These are phyloP conservation scores for Polytrichum formosum DNA, from an alignment of 225 moss, liverwort and hornwort genomes.

Conservation along the genomic window DNA sequence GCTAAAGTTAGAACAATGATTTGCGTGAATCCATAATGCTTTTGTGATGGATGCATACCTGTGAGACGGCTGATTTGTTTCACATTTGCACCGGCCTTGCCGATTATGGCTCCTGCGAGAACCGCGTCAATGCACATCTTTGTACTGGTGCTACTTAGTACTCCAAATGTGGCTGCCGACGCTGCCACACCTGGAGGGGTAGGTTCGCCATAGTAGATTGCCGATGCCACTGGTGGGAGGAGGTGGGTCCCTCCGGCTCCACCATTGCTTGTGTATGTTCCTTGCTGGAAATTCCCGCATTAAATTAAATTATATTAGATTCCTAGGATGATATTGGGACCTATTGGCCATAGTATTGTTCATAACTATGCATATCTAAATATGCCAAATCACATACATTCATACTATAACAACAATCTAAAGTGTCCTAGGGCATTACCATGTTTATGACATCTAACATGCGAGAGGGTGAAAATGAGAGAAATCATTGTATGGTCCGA, in stretches of 20 bases:
- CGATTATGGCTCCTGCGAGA: constrained; percentile 86
- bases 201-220: constrained; percentile 88
- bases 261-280: constrained; percentile 27
- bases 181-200: constrained; percentile 85
- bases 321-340: too few relatives aligned
- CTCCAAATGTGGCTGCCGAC: constrained; percentile 29
- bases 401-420: too few relatives aligned
- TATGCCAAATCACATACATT: too few relatives aligned
- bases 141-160: constrained; percentile 55
- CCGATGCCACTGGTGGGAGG: constrained; percentile 68
- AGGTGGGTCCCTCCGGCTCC: constrained; percentile 36
- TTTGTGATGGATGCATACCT: constrained; percentile 23
- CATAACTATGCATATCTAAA: too few relatives aligned
- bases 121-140: constrained; percentile 96
- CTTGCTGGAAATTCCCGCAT: constrained; percentile 1
- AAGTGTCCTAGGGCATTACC: too few relatives aligned
- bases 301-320: too few relatives aligned
- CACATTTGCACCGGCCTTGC: constrained; percentile 92
- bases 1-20: too few relatives aligned
- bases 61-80: constrained; percentile 94
- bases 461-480: too few relatives aligned
- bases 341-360: too few relatives aligned
- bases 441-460: too few relatives aligned
- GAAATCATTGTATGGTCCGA: too few relatives aligned
- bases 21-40: too few relatives aligned